These are phyloP conservation scores for Eucalyptus tenuipes DNA, from an alignment of 345 rosid species.

Conservation along the genomic window DNA sequence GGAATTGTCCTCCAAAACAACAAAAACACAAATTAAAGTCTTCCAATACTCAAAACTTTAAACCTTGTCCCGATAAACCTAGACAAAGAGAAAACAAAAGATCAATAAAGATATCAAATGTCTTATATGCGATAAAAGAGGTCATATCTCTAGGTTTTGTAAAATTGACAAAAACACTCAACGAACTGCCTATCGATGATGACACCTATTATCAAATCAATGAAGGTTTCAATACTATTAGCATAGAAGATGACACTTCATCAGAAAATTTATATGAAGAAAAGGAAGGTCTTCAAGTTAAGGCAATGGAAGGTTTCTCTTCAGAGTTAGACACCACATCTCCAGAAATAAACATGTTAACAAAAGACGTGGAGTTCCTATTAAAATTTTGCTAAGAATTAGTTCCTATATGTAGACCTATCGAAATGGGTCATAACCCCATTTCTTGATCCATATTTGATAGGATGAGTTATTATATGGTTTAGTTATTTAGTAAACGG, in stretches of 20 bases:
- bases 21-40: background rate
- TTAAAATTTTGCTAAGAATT: no score
- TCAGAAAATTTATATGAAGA: background rate
- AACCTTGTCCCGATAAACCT: background rate
- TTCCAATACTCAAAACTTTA: background rate
- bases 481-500: no score
- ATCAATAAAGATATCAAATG: background rate
- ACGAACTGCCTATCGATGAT: background rate
- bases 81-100: background rate
- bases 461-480: no score
- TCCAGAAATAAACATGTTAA: background rate
- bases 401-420: no score
- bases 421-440: no score
- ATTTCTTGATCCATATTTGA: no score
- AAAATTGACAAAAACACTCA: background rate
- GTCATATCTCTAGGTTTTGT: background rate
- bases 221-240: background rate
- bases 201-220: background rate
- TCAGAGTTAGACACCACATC: accelerated
- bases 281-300: background rate
- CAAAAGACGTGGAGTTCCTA: background rate
- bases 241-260: background rate
- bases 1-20: background rate
- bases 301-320: background rate
- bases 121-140: background rate